Evolutionary conservation across 83 land plant genomes (phyloP).

Genomic region (Larix sibirica): DNA sequence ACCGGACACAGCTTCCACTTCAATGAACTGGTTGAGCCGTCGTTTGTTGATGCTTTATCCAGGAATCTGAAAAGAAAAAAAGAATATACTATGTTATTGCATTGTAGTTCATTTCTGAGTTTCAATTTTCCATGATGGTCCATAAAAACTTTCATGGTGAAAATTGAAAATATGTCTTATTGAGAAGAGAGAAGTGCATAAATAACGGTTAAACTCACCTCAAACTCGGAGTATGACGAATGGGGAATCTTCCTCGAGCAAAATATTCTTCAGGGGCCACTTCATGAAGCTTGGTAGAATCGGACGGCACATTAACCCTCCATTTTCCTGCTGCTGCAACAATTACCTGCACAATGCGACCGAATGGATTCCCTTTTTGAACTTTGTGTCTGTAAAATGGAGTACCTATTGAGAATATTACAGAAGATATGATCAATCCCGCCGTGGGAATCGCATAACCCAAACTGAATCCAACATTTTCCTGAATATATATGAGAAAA

Average conservation of each 20-base stretch:
- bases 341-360: constrained; percentile 53
- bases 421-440: constrained; percentile 28
- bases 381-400: constrained; percentile 46
- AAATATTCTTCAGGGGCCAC: background rate
- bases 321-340: constrained; percentile 66
- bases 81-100: no score
- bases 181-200: no score
- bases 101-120: no score
- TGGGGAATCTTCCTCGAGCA: background rate
- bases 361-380: constrained; percentile 61
- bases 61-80: constrained; percentile 25
- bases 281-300: constrained; percentile 57
- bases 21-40: constrained; percentile 16
- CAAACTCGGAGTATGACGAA: background rate
- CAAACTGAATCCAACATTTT: constrained; percentile 43
- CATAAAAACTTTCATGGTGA: no score
- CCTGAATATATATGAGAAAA: constrained; percentile 44
- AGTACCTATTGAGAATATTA: constrained; percentile 42
- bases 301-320: constrained; percentile 33
- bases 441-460: constrained; percentile 50
- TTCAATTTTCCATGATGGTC: no score
- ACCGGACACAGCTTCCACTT: constrained; percentile 63
- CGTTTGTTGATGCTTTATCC: constrained; percentile 43
- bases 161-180: no score
- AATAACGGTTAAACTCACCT: no score